phyloP scores from a whole-genome alignment of 164 flowering plant genomes.

The Magnolia changhungtana region DNA sequence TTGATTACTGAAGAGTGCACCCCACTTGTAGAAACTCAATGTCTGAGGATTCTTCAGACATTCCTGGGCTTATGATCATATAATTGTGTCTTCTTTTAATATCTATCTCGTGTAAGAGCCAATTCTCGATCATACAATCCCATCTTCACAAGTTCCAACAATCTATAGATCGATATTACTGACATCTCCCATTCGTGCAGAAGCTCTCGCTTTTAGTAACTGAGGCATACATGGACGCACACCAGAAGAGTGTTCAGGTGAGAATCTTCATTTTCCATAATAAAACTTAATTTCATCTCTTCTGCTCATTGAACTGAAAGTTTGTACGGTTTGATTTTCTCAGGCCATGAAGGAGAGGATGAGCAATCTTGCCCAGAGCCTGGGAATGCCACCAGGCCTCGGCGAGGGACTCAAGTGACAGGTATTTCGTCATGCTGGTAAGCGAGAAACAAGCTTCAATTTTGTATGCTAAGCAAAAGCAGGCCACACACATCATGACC shows the following conservation, averaged over 20 bases:
- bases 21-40: not conserved
- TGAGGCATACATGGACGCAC: constrained; percentile 95
- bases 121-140: not conserved
- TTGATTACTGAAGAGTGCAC: not conserved
- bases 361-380: constrained; percentile 90
- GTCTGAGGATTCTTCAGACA: not conserved
- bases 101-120: not conserved
- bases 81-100: not conserved
- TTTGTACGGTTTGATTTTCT: not conserved
- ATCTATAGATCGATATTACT: no score
- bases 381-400: constrained; percentile 87
- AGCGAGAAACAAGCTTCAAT: constrained; percentile 24
- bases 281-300: not conserved
- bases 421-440: not conserved
- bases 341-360: constrained; percentile 98
- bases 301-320: not conserved
- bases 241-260: no score
- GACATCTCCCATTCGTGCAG: constrained; percentile 29
- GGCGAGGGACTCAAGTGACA: constrained; percentile 57
- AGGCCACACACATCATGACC: not conserved
- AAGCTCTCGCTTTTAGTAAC: constrained; percentile 73
- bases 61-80: not conserved
- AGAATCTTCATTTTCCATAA: not conserved
- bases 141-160: no score
- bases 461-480: constrained; percentile 31